phyloP scores from a whole-genome alignment of 2,329 filamentous ascomycete species.

The Penicillium concentricum region DNA sequence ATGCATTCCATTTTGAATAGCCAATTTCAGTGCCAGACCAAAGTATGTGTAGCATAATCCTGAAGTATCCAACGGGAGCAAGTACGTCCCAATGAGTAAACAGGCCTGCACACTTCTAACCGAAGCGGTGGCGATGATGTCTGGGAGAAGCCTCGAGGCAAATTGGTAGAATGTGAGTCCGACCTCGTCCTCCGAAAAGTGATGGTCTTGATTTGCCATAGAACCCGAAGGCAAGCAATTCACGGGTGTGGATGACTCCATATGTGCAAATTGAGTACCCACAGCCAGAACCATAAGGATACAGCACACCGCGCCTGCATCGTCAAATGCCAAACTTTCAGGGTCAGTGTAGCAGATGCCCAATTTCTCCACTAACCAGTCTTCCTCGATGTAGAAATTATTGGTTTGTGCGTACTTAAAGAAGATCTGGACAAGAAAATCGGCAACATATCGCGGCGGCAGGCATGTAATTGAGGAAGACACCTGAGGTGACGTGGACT shows the following conservation, averaged over 20 bases:
- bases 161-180: conserved; percentile 59
- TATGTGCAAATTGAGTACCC: conserved; percentile 46
- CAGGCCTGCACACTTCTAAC: conserved; percentile 60
- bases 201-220: conserved; percentile 31
- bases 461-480: conserved; percentile 41
- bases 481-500: conserved; percentile 40
- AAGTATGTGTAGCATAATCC: conserved; percentile 59
- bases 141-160: conserved; percentile 55
- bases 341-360: conserved; percentile 40
- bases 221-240: conserved; percentile 30
- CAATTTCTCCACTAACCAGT: conserved; percentile 43
- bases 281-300: conserved; percentile 46
- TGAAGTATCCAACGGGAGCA: conserved; percentile 56
- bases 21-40: conserved; percentile 56
- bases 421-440: conserved; percentile 45
- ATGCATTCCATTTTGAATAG: conserved; percentile 62
- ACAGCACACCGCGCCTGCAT: conserved; percentile 42
- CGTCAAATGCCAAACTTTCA: conserved; percentile 35
- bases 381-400: conserved; percentile 46
- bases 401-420: conserved; percentile 47
- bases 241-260: conserved; percentile 40
- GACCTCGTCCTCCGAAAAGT: conserved; percentile 53
- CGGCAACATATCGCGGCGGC: conserved; percentile 45
- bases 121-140: conserved; percentile 57
- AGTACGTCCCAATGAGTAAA: conserved; percentile 56